A percentile compares a stretch with the other conserved stretches of the same genome.
Evolutionary conservation across 192 early-diverging fungal genomes (phyloP).

Genomic region (Coemansia sp.): DNA sequence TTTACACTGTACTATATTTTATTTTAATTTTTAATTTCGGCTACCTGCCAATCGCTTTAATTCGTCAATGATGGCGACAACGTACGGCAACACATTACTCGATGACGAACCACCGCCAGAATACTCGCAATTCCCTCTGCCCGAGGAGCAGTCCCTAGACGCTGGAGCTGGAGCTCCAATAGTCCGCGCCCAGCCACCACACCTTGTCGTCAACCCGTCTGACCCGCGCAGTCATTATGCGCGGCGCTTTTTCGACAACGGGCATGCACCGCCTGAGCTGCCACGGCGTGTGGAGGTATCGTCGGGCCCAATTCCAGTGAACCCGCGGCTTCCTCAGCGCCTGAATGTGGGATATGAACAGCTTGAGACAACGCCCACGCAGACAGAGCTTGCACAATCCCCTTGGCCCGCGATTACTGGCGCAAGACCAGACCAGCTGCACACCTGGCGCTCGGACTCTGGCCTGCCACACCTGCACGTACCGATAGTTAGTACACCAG

Average conservation of each 20-base stretch:
- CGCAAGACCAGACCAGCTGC: neutral
- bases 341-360: slow-evolving; percentile 37
- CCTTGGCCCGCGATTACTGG: neutral
- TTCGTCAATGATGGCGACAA: slow-evolving; percentile 12
- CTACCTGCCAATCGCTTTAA: neutral
- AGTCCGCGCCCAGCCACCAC: slow-evolving; percentile 39
- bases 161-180: slow-evolving; percentile 53
- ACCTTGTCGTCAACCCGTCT: slow-evolving; percentile 45
- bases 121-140: slow-evolving; percentile 45
- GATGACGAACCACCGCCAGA: slow-evolving; percentile 36
- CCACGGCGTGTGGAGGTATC: slow-evolving; percentile 20
- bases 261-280: slow-evolving; percentile 18
- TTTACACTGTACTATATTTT: neutral
- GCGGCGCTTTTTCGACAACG: slow-evolving; percentile 18
- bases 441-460: slow-evolving; percentile 1
- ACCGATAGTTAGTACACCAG: neutral
- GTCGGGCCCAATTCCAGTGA: slow-evolving; percentile 30
- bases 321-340: slow-evolving; percentile 25
- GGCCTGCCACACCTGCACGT: neutral
- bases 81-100: slow-evolving; percentile 4
- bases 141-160: slow-evolving; percentile 48
- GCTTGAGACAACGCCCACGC: slow-evolving; percentile 27
- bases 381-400: neutral
- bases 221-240: slow-evolving; percentile 51
- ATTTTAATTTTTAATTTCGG: neutral